Conservation (phyloP, 2,329 filamentous ascomycete species). For the Colletotrichum sublineola region DNA sequence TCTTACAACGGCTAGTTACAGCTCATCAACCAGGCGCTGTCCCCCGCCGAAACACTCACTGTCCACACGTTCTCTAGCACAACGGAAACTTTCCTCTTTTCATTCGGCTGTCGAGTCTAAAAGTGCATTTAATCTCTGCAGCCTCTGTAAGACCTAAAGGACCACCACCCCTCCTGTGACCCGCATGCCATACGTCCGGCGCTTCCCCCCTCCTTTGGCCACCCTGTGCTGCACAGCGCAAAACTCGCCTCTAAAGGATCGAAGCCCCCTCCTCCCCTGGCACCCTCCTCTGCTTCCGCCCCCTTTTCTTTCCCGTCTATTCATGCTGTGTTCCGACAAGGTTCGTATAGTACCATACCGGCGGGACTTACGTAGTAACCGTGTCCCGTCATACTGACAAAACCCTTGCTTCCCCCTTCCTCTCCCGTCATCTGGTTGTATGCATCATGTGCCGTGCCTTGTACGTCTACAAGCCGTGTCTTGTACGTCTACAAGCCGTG, state of each 20-base stretch:
- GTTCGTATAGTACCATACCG: constrained; percentile 34
- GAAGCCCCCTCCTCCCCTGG: background rate
- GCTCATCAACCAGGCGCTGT: background rate
- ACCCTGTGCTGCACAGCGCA: background rate
- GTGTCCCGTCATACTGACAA: background rate
- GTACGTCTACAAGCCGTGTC: background rate
- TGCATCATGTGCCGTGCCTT: background rate
- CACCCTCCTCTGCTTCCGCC: background rate
- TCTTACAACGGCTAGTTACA: background rate
- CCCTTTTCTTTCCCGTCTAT: constrained; percentile 12
- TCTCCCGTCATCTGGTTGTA: background rate
- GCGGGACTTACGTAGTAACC: constrained; percentile 21
- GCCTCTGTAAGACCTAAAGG: background rate
- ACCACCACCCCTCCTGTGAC: background rate
- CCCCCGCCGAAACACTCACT: background rate
- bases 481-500: background rate
- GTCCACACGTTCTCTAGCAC: background rate
- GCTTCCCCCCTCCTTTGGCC: background rate
- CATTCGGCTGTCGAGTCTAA: background rate
- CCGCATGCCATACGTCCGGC: background rate
- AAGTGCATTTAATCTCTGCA: background rate
- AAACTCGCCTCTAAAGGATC: background rate
- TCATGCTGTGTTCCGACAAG: constrained; percentile 40
- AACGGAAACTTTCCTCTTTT: background rate
- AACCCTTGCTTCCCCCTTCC: too few relatives aligned